These are phyloP conservation scores for Petrea volubilis DNA, from an alignment of 257 asterid genomes.

Conservation along the genomic window DNA sequence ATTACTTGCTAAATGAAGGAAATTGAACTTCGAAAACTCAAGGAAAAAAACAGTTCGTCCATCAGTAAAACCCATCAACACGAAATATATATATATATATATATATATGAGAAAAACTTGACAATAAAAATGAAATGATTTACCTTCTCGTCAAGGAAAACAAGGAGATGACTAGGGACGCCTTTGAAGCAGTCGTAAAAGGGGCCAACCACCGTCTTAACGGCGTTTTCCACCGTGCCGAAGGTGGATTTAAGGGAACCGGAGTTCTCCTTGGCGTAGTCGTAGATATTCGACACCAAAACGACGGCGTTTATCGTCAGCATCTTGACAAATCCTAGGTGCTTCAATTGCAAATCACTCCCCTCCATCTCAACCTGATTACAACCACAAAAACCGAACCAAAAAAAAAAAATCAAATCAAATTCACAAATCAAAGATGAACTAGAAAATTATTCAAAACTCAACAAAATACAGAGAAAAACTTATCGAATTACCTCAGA, in stretches of 20 bases:
- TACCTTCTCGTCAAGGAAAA: conserved; percentile 68
- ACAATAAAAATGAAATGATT: not conserved
- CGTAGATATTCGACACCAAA: conserved; percentile 53
- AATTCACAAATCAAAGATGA: not conserved
- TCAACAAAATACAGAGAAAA: not conserved
- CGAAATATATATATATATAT: no score
- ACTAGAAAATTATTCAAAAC: not conserved
- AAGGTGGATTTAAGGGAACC: conserved; percentile 69
- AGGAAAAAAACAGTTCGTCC: not conserved
- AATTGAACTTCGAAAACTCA: not conserved
- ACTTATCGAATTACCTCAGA: conserved; percentile 18
- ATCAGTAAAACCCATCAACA: not conserved
- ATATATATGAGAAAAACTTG: no score
- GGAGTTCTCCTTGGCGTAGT: conserved; percentile 58
- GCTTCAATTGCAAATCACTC: conserved; percentile 50
- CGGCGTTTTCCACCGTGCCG: conserved; percentile 56
- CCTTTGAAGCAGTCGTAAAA: conserved; percentile 51
- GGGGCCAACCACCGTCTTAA: conserved; percentile 53
- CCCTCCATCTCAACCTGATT: conserved; percentile 53
- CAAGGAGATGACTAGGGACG: conserved; percentile 57
- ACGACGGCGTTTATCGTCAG: conserved; percentile 54
- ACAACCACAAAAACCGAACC: not conserved
- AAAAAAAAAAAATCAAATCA: not conserved
- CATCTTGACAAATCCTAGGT: conserved; percentile 53
- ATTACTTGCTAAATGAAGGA: no score